Percentiles rank a stretch among this genome's conserved stretches.
phyloP scores from a whole-genome alignment of 345 rosid species.

The Salix dunnii region DNA sequence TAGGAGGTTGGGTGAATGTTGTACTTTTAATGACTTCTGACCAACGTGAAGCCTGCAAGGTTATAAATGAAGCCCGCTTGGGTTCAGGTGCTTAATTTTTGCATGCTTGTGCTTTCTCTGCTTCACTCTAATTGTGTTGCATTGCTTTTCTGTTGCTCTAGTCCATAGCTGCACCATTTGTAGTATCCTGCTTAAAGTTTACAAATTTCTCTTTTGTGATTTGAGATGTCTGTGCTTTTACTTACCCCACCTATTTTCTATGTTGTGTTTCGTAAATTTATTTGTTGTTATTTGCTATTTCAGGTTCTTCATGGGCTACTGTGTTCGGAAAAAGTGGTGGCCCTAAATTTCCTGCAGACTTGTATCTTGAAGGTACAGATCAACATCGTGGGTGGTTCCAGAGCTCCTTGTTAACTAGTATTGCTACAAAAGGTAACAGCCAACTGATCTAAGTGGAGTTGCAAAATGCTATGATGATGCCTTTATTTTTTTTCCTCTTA shows the following conservation, averaged over 20 bases:
- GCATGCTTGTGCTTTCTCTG: not conserved
- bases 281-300: constrained; percentile 15
- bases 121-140: not conserved
- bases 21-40: not conserved
- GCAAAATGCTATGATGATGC: not conserved
- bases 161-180: not conserved
- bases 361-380: constrained; percentile 95
- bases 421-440: constrained; percentile 73
- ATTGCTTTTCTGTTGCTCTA: not conserved
- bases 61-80: too few species aligned
- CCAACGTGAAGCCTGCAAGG: not conserved
- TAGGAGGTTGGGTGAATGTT: not conserved
- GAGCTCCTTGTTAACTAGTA: constrained; percentile 86
- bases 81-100: too few species aligned
- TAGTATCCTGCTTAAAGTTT: not conserved
- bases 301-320: constrained; percentile 98
- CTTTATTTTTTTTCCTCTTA: not conserved
- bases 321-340: constrained; percentile 63
- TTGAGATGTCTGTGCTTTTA: not conserved
- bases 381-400: constrained; percentile 99
- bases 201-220: not conserved
- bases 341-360: constrained; percentile 75
- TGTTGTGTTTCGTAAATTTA: not conserved
- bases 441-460: constrained; percentile 2
- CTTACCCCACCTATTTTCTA: not conserved